Conservation (phyloP, 2,329 filamentous ascomycete species). For the Arthroderma sp. region DNA sequence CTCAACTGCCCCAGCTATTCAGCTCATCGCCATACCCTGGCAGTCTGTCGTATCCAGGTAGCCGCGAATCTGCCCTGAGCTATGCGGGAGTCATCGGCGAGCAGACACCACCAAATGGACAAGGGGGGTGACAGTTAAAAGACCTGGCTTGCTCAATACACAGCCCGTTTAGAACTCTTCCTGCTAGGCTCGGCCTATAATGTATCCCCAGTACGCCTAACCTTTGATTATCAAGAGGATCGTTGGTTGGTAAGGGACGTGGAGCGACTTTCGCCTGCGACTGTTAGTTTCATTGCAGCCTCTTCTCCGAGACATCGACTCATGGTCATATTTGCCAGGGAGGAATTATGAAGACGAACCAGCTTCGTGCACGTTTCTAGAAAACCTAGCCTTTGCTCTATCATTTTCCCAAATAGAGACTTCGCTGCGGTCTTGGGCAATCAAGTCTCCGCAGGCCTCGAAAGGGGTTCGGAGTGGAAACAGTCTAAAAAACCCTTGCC, state of each 20-base stretch:
- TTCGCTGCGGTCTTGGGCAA: not conserved
- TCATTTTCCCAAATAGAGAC: not conserved
- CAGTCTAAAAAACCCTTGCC: not conserved
- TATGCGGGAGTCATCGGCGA: slow-evolving; percentile 22
- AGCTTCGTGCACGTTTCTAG: not conserved
- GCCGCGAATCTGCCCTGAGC: not conserved
- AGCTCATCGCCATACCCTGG: not conserved
- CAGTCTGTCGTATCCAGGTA: not conserved
- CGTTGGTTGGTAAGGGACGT: no score
- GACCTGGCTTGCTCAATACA: not conserved
- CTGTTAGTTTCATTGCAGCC: not conserved
- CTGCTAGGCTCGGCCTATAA: not conserved
- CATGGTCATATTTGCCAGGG: not conserved
- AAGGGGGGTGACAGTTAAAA: slow-evolving; percentile 32
- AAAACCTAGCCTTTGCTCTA: not conserved
- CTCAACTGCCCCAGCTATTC: not conserved
- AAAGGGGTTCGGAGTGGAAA: not conserved
- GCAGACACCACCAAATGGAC: slow-evolving; percentile 38
- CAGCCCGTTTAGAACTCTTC: not conserved
- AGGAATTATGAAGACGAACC: not conserved
- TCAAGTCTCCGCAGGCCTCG: not conserved
- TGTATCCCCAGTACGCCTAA: not conserved
- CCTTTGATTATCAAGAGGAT: not conserved
- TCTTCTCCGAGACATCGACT: not conserved
- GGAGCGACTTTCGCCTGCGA: not conserved